These are phyloP conservation scores for Furcasterigmium furcatum DNA, from an alignment of 2,329 filamentous ascomycete species.

Conservation along the genomic window DNA sequence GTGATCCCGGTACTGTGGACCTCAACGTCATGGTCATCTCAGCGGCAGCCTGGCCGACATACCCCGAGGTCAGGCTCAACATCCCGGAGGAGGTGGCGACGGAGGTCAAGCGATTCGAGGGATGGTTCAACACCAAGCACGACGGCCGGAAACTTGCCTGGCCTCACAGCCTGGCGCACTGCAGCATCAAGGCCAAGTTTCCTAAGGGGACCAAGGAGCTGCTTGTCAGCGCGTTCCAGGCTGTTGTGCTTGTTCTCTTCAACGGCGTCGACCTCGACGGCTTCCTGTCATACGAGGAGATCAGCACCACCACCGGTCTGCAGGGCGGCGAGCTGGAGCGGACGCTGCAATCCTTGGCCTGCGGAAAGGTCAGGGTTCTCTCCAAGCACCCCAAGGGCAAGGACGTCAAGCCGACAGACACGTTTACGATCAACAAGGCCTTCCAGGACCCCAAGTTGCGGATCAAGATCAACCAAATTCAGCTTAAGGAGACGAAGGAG, in stretches of 20 bases:
- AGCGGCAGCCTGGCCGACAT: constrained; percentile 87
- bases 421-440: constrained; percentile 74
- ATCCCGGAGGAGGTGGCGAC: constrained; percentile 72
- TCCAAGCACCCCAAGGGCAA: constrained; percentile 80
- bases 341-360: constrained; percentile 92
- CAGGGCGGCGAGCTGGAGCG: constrained; percentile 77
- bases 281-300: constrained; percentile 70
- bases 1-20: constrained; percentile 52
- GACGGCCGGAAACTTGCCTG: constrained; percentile 82
- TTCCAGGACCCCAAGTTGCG: constrained; percentile 83
- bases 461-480: constrained; percentile 98
- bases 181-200: constrained; percentile 79
- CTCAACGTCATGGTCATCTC: constrained; percentile 89
- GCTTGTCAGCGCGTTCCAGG: constrained; percentile 88
- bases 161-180: constrained; percentile 93
- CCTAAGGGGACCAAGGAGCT: constrained; percentile 81
- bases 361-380: constrained; percentile 81
- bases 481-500: constrained; percentile 91
- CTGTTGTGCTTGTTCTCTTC: constrained; percentile 86
- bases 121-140: constrained; percentile 86
- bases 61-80: constrained; percentile 69
- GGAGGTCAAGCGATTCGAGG: constrained; percentile 79
- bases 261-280: constrained; percentile 64
- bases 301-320: constrained; percentile 71
- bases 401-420: constrained; percentile 76